Evolutionary conservation across 2,329 filamentous ascomycete genomes (phyloP).

Genomic region (Atkinsonella texensis): DNA sequence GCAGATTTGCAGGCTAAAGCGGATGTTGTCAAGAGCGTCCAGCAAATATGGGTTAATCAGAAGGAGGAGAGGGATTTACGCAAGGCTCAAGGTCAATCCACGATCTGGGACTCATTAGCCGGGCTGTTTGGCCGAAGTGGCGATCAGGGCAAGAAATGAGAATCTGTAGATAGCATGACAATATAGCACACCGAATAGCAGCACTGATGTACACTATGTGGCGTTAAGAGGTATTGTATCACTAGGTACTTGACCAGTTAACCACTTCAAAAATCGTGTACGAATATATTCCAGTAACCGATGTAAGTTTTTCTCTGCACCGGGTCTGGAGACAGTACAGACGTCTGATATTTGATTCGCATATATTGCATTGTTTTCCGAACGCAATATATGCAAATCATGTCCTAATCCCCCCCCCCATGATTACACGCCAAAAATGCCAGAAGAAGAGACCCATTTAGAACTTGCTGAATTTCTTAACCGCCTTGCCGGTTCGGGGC

Average conservation of each 20-base stretch:
- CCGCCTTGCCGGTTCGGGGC: conserved; percentile 89
- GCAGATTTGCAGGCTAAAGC: conserved; percentile 50
- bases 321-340: not conserved
- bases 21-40: conserved; percentile 45
- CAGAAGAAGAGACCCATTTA: conserved; percentile 48
- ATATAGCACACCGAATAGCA: not conserved
- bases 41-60: conserved; percentile 42
- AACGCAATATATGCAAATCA: conserved; percentile 17
- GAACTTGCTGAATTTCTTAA: conserved; percentile 99
- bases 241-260: no score
- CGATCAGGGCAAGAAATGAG: conserved; percentile 9
- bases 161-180: not conserved
- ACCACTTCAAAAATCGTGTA: no score
- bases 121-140: conserved; percentile 17
- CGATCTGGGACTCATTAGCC: conserved; percentile 18
- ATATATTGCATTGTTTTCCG: conserved; percentile 21
- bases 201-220: not conserved
- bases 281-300: no score
- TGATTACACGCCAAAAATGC: conserved; percentile 45
- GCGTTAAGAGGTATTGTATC: not conserved
- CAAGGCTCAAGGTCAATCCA: conserved; percentile 20
- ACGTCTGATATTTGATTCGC: not conserved
- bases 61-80: conserved; percentile 42
- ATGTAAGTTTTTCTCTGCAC: not conserved
- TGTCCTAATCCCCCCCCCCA: conserved; percentile 23